These are phyloP conservation scores for Pisolithus microcarpus DNA, from an alignment of 768 basidiomycete genomes.

Conservation along the genomic window DNA sequence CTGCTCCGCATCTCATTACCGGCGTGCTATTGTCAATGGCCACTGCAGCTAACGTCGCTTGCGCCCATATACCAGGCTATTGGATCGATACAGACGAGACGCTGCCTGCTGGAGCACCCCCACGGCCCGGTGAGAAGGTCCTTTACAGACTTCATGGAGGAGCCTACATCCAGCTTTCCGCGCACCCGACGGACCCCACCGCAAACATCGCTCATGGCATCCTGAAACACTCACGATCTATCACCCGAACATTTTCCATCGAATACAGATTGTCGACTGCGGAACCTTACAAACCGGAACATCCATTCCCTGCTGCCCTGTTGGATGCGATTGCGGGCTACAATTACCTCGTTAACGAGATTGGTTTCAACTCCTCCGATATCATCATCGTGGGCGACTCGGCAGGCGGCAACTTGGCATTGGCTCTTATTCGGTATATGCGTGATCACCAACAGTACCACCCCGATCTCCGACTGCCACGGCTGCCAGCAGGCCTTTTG, in stretches of 20 bases:
- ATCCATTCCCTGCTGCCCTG: constrained; percentile 48
- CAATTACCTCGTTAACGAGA: constrained; percentile 37
- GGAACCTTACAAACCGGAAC: constrained; percentile 18
- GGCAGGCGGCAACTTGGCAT: constrained; percentile 46
- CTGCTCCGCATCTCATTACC: constrained; percentile 26
- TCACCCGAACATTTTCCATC: constrained; percentile 30
- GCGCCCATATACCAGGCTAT: constrained; percentile 29
- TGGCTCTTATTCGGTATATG: constrained; percentile 34
- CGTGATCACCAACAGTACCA: constrained; percentile 11
- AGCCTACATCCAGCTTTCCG: constrained; percentile 19
- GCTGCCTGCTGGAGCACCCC: constrained; percentile 12
- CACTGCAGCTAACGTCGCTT: constrained; percentile 18
- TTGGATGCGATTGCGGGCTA: constrained; percentile 48
- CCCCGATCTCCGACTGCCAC: constrained; percentile 12
- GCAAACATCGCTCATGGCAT: constrained; percentile 18
- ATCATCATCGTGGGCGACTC: constrained; percentile 48
- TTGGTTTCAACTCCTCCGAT: constrained; percentile 35
- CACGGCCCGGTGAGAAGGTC: constrained; percentile 27
- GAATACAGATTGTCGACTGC: constrained; percentile 42
- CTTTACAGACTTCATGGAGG: constrained; percentile 30
- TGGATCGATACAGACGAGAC: constrained; percentile 25
- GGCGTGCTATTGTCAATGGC: constrained; percentile 26
- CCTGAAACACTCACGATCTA: constrained; percentile 7
- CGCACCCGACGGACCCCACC: constrained; percentile 20
- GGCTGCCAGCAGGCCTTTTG: constrained; percentile 24